phyloP scores from a whole-genome alignment of 2,329 filamentous ascomycete genomes.

The Diaporthe nobilis region DNA sequence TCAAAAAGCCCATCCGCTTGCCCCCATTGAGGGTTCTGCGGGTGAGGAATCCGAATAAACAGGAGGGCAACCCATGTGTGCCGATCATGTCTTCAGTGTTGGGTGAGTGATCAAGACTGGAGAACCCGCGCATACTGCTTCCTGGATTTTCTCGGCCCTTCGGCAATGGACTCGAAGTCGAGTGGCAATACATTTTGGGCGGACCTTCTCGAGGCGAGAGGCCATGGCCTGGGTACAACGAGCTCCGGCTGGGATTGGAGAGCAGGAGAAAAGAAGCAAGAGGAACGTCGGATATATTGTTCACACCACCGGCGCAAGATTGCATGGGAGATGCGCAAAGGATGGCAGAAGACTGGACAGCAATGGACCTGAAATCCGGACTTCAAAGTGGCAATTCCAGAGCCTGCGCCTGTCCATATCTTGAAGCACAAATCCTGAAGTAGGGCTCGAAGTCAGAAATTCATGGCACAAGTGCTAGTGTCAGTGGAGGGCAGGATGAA shows the following conservation, averaged over 20 bases:
- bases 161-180: background rate
- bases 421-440: too few relatives aligned
- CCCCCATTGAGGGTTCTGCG: constrained; percentile 69
- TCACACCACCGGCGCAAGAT: background rate
- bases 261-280: background rate
- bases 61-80: constrained; percentile 67
- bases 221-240: background rate
- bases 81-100: constrained; percentile 71
- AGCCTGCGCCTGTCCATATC: background rate
- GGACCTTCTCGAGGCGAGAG: background rate
- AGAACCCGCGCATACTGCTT: background rate
- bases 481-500: background rate
- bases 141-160: too few relatives aligned
- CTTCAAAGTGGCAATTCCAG: background rate
- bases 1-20: constrained; percentile 68
- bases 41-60: constrained; percentile 66
- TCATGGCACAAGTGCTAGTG: background rate
- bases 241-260: background rate
- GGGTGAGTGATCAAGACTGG: constrained; percentile 56
- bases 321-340: background rate
- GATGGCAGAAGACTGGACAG: background rate
- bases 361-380: too few relatives aligned
- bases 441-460: background rate
- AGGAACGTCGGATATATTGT: rapidly evolving
- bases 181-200: background rate